Conservation (phyloP, 257 asterid species). For the Misopates orontium region DNA sequence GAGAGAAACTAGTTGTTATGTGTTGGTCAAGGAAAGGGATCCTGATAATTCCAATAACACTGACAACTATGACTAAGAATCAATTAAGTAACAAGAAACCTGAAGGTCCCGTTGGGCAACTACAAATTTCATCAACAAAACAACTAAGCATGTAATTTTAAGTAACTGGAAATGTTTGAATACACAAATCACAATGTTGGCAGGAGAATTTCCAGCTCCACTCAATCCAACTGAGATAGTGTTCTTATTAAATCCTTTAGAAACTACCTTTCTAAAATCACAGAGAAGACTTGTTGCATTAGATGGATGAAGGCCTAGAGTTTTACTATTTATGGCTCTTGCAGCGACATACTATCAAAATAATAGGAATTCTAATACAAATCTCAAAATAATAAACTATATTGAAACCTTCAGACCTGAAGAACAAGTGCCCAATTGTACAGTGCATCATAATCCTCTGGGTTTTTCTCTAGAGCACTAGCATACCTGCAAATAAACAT, state of each 20-base stretch:
- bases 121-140: constrained; percentile 9
- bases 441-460: constrained; percentile 92
- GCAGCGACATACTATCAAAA: constrained; percentile 20
- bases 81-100: constrained; percentile 13
- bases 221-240: no score
- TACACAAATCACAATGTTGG: no score
- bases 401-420: constrained; percentile 61
- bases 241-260: no score
- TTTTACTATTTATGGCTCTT: background rate
- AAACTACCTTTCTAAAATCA: constrained; percentile 1
- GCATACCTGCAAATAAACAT: constrained; percentile 70
- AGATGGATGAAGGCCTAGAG: constrained; percentile 25
- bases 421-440: constrained; percentile 99
- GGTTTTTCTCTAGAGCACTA: constrained; percentile 84
- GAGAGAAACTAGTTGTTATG: no score
- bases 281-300: constrained; percentile 3
- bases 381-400: constrained; percentile 21
- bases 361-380: constrained; percentile 16
- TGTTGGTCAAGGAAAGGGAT: constrained; percentile 19
- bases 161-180: no score
- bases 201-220: no score
- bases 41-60: constrained; percentile 3
- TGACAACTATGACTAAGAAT: constrained; percentile 20
- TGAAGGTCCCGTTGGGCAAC: constrained; percentile 5
- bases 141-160: background rate